phyloP scores from a whole-genome alignment of 1,284 basidiomycete genomes.

The Entoloma clypeatum region DNA sequence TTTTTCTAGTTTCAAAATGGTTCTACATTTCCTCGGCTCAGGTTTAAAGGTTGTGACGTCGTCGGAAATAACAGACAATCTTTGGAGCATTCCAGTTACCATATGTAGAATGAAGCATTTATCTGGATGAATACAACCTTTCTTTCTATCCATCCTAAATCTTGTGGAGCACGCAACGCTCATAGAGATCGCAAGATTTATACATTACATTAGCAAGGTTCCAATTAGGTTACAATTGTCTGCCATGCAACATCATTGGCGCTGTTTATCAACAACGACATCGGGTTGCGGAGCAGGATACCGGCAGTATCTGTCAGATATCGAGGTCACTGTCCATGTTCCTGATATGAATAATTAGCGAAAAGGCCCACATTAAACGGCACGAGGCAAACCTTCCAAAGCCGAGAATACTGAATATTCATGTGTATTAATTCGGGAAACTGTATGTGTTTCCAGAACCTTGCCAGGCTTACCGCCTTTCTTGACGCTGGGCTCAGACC shows the following conservation, averaged over 20 bases:
- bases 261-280: constrained; percentile 30
- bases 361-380: background rate
- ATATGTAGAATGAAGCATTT: constrained; percentile 3
- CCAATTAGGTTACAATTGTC: constrained; percentile 16
- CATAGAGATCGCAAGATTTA: no score
- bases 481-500: constrained; percentile 63
- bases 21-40: constrained; percentile 86
- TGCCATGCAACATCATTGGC: constrained; percentile 15
- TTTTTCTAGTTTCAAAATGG: constrained; percentile 74
- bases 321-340: constrained; percentile 90
- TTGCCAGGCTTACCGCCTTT: constrained; percentile 65
- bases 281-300: constrained; percentile 59
- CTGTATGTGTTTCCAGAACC: constrained; percentile 85
- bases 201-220: background rate
- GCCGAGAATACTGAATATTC: constrained; percentile 88
- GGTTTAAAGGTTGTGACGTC: constrained; percentile 56
- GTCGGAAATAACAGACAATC: constrained; percentile 9
- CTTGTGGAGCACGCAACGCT: background rate
- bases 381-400: constrained; percentile 75
- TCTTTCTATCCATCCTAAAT: no score
- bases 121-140: no score
- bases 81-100: background rate
- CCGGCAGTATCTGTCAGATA: constrained; percentile 80
- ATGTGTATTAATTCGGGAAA: constrained; percentile 72
- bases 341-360: constrained; percentile 40